These are phyloP conservation scores for Smittium culicis DNA, from an alignment of 371 early-diverging fungal genomes.

Conservation along the genomic window DNA sequence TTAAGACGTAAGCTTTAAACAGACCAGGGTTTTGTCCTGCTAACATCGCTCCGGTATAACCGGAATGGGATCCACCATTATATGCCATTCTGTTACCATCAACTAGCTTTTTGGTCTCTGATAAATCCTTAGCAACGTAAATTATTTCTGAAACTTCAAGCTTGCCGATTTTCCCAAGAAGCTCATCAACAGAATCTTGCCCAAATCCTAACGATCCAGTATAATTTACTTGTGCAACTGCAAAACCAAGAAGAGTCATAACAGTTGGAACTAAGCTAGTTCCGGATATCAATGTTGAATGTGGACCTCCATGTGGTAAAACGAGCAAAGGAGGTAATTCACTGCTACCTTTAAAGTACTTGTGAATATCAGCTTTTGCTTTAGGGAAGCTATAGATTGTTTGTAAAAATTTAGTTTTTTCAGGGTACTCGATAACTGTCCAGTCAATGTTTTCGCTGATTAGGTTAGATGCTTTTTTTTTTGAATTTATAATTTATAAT, in stretches of 20 bases:
- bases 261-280: slow-evolving; percentile 29
- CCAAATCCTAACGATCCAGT: slow-evolving; percentile 61
- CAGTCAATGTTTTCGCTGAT: slow-evolving; percentile 18
- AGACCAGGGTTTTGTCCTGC: slow-evolving; percentile 39
- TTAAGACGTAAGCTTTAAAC: slow-evolving; percentile 42
- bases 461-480: too few species aligned
- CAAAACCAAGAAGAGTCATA: slow-evolving; percentile 40
- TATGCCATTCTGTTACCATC: slow-evolving; percentile 33
- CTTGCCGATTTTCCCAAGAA: slow-evolving; percentile 50
- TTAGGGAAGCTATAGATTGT: background rate
- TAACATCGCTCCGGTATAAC: slow-evolving; percentile 49
- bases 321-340: slow-evolving; percentile 2
- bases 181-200: slow-evolving; percentile 38
- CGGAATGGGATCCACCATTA: slow-evolving; percentile 60
- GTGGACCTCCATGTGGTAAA: slow-evolving; percentile 38
- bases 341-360: slow-evolving; percentile 12
- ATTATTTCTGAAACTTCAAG: slow-evolving; percentile 44
- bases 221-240: slow-evolving; percentile 49
- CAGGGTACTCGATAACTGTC: slow-evolving; percentile 8
- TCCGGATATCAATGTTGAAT: slow-evolving; percentile 36
- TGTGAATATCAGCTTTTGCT: background rate
- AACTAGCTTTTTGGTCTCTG: slow-evolving; percentile 19
- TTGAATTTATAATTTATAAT: too few species aligned
- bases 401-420: slow-evolving; percentile 5
- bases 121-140: slow-evolving; percentile 12